phyloP scores from a whole-genome alignment of 768 basidiomycete genomes.

The Russula compacta region DNA sequence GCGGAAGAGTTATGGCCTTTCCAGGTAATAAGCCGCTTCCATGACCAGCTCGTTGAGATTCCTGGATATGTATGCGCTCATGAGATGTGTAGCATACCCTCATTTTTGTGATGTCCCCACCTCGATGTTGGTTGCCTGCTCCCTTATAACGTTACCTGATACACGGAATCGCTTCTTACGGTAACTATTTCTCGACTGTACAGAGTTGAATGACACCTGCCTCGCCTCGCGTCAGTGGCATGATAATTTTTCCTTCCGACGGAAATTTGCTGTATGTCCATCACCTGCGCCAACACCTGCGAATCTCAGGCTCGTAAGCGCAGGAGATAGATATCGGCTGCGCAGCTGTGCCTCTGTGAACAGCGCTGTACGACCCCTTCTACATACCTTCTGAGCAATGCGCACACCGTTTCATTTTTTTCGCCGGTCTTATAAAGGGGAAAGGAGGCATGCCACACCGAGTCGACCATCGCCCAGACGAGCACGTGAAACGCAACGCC shows the following conservation, averaged over 20 bases:
- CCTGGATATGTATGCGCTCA: not conserved
- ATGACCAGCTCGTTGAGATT: not conserved
- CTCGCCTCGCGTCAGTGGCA: too few species aligned
- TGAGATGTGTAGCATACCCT: slow-evolving; percentile 9
- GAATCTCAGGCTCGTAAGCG: slow-evolving; percentile 61
- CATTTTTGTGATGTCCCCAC: not conserved
- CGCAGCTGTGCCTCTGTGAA: slow-evolving; percentile 93
- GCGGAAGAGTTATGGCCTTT: slow-evolving; percentile 9
- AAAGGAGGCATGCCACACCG: slow-evolving; percentile 35
- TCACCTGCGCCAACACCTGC: slow-evolving; percentile 55
- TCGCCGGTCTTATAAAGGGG: not conserved
- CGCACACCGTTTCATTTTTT: too few species aligned
- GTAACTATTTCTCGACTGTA: not conserved
- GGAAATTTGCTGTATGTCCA: slow-evolving; percentile 36
- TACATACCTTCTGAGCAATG: slow-evolving; percentile 15
- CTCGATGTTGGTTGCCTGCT: not conserved
- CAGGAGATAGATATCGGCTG: slow-evolving; percentile 49
- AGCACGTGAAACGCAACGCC: slow-evolving; percentile 47
- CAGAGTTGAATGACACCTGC: not conserved
- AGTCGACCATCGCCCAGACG: slow-evolving; percentile 71
- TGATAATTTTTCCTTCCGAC: too few species aligned
- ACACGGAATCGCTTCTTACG: not conserved
- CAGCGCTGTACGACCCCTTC: slow-evolving; percentile 41
- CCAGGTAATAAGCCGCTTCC: not conserved
- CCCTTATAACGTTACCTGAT: not conserved